Percentiles rank a stretch among this genome's conserved stretches.
phyloP scores from a whole-genome alignment of 1,139 yeast genomes.

The Suhomyces anneliseae region DNA sequence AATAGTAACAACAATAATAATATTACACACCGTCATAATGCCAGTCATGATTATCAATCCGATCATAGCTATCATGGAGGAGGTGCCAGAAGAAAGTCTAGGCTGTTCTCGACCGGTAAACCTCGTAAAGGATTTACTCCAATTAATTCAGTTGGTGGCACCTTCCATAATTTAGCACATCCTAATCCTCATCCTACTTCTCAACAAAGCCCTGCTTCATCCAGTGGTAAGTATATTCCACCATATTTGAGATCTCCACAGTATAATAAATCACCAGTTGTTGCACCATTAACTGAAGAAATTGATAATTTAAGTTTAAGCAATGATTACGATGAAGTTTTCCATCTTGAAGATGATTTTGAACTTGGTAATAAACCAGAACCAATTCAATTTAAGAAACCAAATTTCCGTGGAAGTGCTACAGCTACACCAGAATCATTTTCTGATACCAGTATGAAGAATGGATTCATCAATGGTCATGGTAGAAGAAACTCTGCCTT shows the following conservation, averaged over 20 bases:
- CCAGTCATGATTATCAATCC: constrained; percentile 8
- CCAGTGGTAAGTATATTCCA: constrained; percentile 43
- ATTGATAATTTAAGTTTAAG: constrained; percentile 35
- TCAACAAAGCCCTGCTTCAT: constrained; percentile 2
- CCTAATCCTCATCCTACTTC: constrained; percentile 2
- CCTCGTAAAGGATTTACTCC: constrained; percentile 16
- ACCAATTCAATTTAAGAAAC: constrained; percentile 15
- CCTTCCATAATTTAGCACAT: constrained; percentile 9
- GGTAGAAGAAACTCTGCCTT: constrained; percentile 11
- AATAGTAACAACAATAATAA: constrained; percentile 9
- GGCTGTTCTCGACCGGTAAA: constrained; percentile 34
- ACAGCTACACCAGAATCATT: constrained; percentile 14
- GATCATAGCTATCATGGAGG: constrained; percentile 3
- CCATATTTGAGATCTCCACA: constrained; percentile 47
- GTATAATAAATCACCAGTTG: constrained; percentile 33
- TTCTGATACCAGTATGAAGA: constrained; percentile 5
- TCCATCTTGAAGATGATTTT: constrained; percentile 48
- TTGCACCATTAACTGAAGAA: constrained; percentile 40
- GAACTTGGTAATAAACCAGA: constrained; percentile 17
- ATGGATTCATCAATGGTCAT: not conserved
- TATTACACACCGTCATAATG: constrained; percentile 16
- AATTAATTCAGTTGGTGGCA: constrained; percentile 1
- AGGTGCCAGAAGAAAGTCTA: constrained; percentile 19
- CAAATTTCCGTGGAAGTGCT: constrained; percentile 11
- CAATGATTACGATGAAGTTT: constrained; percentile 41